Percentiles rank a stretch among this genome's conserved stretches.
These are phyloP conservation scores for Calonectria henricotiae DNA, from an alignment of 2,329 filamentous ascomycete genomes.

Conservation along the genomic window DNA sequence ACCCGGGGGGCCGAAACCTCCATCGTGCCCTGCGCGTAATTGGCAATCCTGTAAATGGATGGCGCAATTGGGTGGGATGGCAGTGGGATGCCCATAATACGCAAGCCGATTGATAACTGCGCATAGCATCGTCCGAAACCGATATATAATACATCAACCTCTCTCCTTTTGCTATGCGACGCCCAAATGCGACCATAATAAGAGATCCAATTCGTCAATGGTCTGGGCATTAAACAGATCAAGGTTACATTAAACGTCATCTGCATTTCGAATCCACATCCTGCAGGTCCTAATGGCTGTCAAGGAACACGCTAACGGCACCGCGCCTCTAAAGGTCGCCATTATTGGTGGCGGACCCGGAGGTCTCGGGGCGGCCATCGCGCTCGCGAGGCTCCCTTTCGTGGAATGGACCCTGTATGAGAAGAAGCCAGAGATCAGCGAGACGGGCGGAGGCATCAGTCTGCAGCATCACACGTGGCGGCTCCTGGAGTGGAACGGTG, in stretches of 20 bases:
- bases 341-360: constrained; percentile 54
- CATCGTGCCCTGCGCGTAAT: constrained; percentile 35
- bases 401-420: constrained; percentile 58
- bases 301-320: constrained; percentile 41
- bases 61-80: constrained; percentile 45
- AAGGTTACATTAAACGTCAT: constrained; percentile 7
- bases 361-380: constrained; percentile 55
- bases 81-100: constrained; percentile 42
- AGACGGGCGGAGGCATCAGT: constrained; percentile 59
- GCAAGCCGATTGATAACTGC: constrained; percentile 7
- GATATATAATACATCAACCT: constrained; percentile 27
- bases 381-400: constrained; percentile 51
- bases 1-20: constrained; percentile 22
- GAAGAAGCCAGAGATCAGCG: constrained; percentile 58
- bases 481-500: constrained; percentile 55
- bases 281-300: constrained; percentile 39
- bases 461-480: constrained; percentile 58
- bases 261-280: constrained; percentile 9
- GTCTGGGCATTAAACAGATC: not conserved
- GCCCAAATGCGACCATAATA: not conserved
- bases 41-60: constrained; percentile 44
- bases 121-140: constrained; percentile 11
- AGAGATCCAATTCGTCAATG: constrained; percentile 9
- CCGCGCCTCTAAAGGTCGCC: constrained; percentile 44
- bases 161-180: constrained; percentile 14